A percentile compares a stretch with the other conserved stretches of the same genome.
phyloP scores from a whole-genome alignment of 345 rosid genomes.

The Arabis alpina region DNA sequence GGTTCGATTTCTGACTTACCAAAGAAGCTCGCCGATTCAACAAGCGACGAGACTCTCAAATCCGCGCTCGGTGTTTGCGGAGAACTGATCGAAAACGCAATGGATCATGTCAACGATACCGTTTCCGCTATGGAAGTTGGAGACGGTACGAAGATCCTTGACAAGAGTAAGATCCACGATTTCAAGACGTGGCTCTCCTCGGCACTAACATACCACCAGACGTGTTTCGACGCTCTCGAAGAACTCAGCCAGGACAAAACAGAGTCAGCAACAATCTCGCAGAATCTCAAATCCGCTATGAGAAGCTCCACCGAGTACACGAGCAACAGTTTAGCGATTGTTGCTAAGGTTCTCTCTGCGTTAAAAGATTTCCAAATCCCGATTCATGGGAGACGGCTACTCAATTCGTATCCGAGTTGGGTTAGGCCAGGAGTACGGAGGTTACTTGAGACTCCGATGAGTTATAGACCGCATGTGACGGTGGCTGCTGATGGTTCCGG shows the following conservation, averaged over 20 bases:
- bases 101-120: slow-evolving; percentile 64
- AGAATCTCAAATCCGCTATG: slow-evolving; percentile 49
- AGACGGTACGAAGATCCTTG: slow-evolving; percentile 34
- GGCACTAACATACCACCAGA: slow-evolving; percentile 62
- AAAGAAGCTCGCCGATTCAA: slow-evolving; percentile 29
- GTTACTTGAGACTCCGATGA: too few species aligned
- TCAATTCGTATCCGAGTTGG: slow-evolving; percentile 56
- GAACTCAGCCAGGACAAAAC: too few species aligned
- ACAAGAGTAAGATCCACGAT: slow-evolving; percentile 52
- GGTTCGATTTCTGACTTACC: slow-evolving; percentile 46
- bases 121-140: slow-evolving; percentile 49
- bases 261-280: slow-evolving; percentile 36
- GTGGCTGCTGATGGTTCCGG: slow-evolving; percentile 80
- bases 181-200: slow-evolving; percentile 79
- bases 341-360: slow-evolving; percentile 48
- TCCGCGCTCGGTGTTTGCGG: slow-evolving; percentile 61
- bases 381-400: slow-evolving; percentile 58
- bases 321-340: slow-evolving; percentile 83
- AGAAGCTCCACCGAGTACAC: slow-evolving; percentile 66
- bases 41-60: slow-evolving; percentile 39
- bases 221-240: slow-evolving; percentile 90
- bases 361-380: slow-evolving; percentile 51
- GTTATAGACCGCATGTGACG: slow-evolving; percentile 44
- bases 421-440: slow-evolving; percentile 53
- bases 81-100: slow-evolving; percentile 60